A percentile compares a stretch with the other conserved stretches of the same genome.
phyloP scores from a whole-genome alignment of 805 yeast genomes.

The Suhomyces tanzawaensis region DNA sequence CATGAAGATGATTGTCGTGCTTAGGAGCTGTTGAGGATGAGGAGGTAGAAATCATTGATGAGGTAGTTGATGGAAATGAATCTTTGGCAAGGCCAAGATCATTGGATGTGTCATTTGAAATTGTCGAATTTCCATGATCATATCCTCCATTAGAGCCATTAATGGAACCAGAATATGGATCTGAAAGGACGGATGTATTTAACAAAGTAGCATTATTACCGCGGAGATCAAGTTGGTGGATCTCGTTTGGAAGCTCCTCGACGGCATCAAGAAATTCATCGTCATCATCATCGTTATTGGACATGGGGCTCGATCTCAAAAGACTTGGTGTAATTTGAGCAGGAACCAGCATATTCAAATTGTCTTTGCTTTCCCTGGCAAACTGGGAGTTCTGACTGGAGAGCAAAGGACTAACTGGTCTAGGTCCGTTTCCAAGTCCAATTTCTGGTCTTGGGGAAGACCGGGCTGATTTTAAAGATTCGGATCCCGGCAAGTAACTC shows the following conservation, averaged over 20 bases:
- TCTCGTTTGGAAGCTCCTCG: conserved; percentile 3
- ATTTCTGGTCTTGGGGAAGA: background rate
- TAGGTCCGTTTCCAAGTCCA: background rate
- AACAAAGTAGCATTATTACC: background rate
- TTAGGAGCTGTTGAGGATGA: conserved; percentile 6
- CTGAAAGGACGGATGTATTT: background rate
- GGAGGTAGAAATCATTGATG: conserved; percentile 7
- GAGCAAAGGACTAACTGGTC: conserved; percentile 4
- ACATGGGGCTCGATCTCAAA: background rate
- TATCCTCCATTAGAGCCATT: background rate
- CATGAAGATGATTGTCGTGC: conserved; percentile 10
- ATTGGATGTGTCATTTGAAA: conserved; percentile 1
- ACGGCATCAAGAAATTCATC: conserved; percentile 9
- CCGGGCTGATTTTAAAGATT: conserved; percentile 1
- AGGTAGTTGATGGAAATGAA: conserved; percentile 3
- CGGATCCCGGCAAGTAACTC: background rate
- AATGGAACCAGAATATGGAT: background rate
- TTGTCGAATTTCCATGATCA: conserved; percentile 1
- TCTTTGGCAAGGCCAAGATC: conserved; percentile 1
- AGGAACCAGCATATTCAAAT: too few species aligned
- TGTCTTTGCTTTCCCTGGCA: background rate
- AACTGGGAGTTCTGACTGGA: background rate
- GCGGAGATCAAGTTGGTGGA: too few species aligned
- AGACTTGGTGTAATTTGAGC: background rate
- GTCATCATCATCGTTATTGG: conserved; percentile 4